Base-by-base conservation (phyloP, 257 asterid species). In the Nicotiana tomentosiformis region DNA sequence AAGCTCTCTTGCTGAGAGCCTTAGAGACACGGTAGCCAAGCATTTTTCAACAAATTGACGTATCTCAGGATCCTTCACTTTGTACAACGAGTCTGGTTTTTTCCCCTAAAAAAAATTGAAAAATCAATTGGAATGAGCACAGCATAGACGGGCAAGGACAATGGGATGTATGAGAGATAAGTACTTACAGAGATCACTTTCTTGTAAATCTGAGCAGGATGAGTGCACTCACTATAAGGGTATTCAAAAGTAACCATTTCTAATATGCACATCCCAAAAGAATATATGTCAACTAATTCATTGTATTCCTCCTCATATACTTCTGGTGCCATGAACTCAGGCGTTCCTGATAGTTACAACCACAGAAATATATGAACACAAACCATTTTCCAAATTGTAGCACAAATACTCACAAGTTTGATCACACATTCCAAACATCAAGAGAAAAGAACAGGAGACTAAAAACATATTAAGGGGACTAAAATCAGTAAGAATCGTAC, bases 311-410 rank as follows among this genome's bases (percentile, higher is more conserved):
- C 92, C n/a, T 84, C 90, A 49, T 89, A 89, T 11, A 89, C 91
- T 88, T 89, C 92, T 33, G 92, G 92, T 60, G 92, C 92, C 92
- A 89, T 89, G 74, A 89, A 89, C 77, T 89, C 92, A 4, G 92
- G 92, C 33, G 92, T 89, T 66, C 92, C 92, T 89, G 84, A 82
- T 65, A 29, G 51, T 65, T 57, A 51, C 82, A 49, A 20, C 29
- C 64, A 20, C 5, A 76, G 3, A 76, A 76, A 26, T 43, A 76
- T 76, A 49, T 76, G 64, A 76, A n/a, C 46, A 76, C 46, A 76
- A 51, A 76, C 80, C 80, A 76, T 51, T 26, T 26, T 14, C 46
- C 64, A 76, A 6, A 57, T 23, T 29, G 11, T 12, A 3, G 79
- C 23, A 72, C 14, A 49, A 72, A 72, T 57, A 72, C 60, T 46